Evolutionary conservation across 2,329 filamentous ascomycete species (phyloP), one percentile per base, ranked within the genome.

Genomic region (Bipolaris bicolor): DNA sequence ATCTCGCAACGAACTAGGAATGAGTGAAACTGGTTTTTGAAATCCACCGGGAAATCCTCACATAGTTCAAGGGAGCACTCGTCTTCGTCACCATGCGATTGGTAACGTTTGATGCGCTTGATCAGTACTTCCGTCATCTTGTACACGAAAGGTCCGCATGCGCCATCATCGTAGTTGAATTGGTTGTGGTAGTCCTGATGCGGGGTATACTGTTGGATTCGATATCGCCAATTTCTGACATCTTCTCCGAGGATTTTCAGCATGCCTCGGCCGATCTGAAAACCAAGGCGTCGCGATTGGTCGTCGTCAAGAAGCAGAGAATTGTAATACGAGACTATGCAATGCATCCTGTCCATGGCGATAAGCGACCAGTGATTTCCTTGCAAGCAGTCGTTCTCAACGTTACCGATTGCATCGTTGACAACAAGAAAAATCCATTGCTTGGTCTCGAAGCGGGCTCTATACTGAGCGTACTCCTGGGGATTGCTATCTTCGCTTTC

Each of bases 321-420:
- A 51, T 72, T 68, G 34, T 65, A 60, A 24, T 70, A 72, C 37
- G 62, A 57, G 4, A 56, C 56, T 3, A 0, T 11, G 7, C 40
- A 45, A 11, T 52, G 37, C 1, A 51, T 16, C 5, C 58, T 52
- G 43, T 72, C 57, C 16, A 71, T 16, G 9, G 45, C 54, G 2
- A 69, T 33, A 11, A 73, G 55, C 0, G 65, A 61, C 69, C 69
- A 73, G 44, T 73, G 70, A 3, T 31, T 22, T 2, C 68, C 67
- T 41, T 41, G 18, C 5, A 24, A 16, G 5, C 61, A 63, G 10
- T 41, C 34, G 9, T 36, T 55, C 2, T 36, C 47, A 6, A 48
- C 15, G 0, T 31, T 50, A 7, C 39, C 52, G 18, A 64, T 58
- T 5, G 57, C 70, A 52, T 72, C 61, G 52, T 71, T 72, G 47